phyloP scores from a whole-genome alignment of 306 rosid species.

The Cicer yamashitae region DNA sequence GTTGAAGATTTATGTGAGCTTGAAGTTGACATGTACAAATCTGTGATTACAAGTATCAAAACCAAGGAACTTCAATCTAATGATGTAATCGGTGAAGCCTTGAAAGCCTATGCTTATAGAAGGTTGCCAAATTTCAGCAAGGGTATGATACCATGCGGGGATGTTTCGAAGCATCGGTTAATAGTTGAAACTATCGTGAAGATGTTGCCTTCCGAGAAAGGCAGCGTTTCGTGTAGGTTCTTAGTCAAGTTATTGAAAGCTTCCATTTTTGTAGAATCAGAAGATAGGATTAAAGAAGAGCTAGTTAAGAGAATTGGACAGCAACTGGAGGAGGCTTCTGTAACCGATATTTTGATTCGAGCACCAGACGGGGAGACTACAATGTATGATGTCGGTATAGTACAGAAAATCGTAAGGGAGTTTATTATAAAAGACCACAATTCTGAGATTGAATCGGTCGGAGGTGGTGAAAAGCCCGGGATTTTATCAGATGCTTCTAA shows the following conservation, averaged over 20 bases:
- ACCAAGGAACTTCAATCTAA: slow-evolving; percentile 55
- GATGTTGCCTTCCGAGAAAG: slow-evolving; percentile 85
- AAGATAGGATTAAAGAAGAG: slow-evolving; percentile 62
- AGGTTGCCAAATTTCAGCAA: slow-evolving; percentile 83
- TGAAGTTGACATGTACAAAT: slow-evolving; percentile 77
- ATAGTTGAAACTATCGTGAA: slow-evolving; percentile 68
- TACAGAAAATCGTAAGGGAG: slow-evolving; percentile 73
- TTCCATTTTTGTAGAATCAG: slow-evolving; percentile 62
- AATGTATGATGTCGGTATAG: slow-evolving; percentile 65
- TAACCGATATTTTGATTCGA: slow-evolving; percentile 72
- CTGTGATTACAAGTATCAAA: slow-evolving; percentile 66
- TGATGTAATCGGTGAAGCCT: slow-evolving; percentile 91
- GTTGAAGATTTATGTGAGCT: slow-evolving; percentile 96
- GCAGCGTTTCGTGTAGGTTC: slow-evolving; percentile 81
- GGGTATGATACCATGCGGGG: slow-evolving; percentile 71
- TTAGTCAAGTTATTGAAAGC: slow-evolving; percentile 81
- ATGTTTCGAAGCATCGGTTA: slow-evolving; percentile 57
- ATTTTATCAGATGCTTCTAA: slow-evolving; percentile 91
- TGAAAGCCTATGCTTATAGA: slow-evolving; percentile 86
- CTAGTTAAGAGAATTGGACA: slow-evolving; percentile 78
- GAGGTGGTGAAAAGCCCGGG: slow-evolving; percentile 63
- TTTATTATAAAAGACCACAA: slow-evolving; percentile 66
- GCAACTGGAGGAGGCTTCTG: slow-evolving; percentile 93
- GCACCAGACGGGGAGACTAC: slow-evolving; percentile 65
- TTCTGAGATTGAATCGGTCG: slow-evolving; percentile 67